Base-by-base conservation (phyloP, 1,139 yeast genomes). In the Geotrichum bryndzae region DNA sequence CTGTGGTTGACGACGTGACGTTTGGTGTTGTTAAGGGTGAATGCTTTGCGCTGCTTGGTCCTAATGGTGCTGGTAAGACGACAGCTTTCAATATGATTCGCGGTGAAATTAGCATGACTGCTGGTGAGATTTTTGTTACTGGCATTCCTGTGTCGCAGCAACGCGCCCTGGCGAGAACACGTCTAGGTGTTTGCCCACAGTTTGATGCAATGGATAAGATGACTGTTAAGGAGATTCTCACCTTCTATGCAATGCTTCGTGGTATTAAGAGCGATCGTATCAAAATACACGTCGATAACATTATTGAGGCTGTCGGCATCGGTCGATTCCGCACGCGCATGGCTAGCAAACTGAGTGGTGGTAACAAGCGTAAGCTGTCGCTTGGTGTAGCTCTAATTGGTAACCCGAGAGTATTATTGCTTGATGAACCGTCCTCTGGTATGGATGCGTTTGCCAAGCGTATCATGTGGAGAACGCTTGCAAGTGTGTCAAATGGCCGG, bases 51-150 rank as follows among this genome's bases (percentile, higher is more conserved):
- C 66, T 75, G 13, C 68, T 90, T 86, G 97, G 97, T 80, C 97
- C 97, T 73, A 91, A 91, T 80, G 97, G 97, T 84, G 96, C 97
- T 71, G 97, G 97, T 83, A 91, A 91, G 80, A 90, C 97, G 69
- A 91, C 97, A 0, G 75, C 89, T 13, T 77, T 90, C 66, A 88
- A 88, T 69, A 77, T 84, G 67, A 78, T 90, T 45, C 84, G 95
- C 18, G 87, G 90, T 13, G 82, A 75, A 56, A 65, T 69, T 3
- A 53, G 59, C 13, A 71, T 76, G 1, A 65, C 70, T 10, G 60
- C 61, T 3, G 78, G 78, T 5, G 72, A 68, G 10, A 68, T 74
- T 11, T 68, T 59, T 60, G 74, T 74, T 15, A 70, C 71, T 45
- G 74, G 70, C 13, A 66, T 70, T 45, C 69, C 75, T 10, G 73